Base-by-base conservation (phyloP, 139 green algal species). In the Protoeuglena noctilucae region DNA sequence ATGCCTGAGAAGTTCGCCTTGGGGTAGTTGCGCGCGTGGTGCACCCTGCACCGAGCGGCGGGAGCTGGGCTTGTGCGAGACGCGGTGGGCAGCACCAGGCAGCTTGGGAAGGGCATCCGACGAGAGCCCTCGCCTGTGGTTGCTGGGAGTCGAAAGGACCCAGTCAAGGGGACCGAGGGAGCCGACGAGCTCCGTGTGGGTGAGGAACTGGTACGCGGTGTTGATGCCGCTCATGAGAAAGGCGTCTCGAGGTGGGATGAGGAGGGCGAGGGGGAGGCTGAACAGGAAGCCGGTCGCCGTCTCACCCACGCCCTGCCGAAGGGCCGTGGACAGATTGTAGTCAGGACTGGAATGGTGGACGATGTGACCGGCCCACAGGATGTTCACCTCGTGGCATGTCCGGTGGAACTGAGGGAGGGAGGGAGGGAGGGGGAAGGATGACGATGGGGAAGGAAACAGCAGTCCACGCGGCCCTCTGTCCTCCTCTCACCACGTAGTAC, bases 11-110 rank as follows among this genome's bases (percentile, higher is more conserved):
- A 58, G 27, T 29, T 57, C 51, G 24, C 52, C 52, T n/a, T n/a
- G n/a, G n/a, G n/a, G 39, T 70, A 70, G 58, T 70, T 70, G 19
- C 63, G 30, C 3, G 57, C 46, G 40, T 66, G 57, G 57, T 70
- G 57, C 39, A 66, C 57, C 1, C 58, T n/a, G n/a, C n/a, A n/a
- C n/a, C n/a, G n/a, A n/a, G n/a, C n/a, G n/a, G n/a, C n/a, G n/a
- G n/a, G 39, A 16, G 39, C 39, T 16, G 12, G 39, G 39, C 39
- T 16, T 12, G 39, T 12, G 39, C 12, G 39, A 16, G 39, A n/a
- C 16, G 16, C 12, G 12, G 12, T n/a, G 12, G 12, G 12, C 12
- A 16, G 39, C 12, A 45, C 39, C 39, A 45, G 12, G 12, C 39
- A 45, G 39, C 39, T 45, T 45, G 12, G 12, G 39, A n/a, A 45